Evolutionary conservation across 257 asterid genomes (phyloP), one percentile per base, ranked within the genome.

Genomic region (Oldenlandia corymbosa): DNA sequence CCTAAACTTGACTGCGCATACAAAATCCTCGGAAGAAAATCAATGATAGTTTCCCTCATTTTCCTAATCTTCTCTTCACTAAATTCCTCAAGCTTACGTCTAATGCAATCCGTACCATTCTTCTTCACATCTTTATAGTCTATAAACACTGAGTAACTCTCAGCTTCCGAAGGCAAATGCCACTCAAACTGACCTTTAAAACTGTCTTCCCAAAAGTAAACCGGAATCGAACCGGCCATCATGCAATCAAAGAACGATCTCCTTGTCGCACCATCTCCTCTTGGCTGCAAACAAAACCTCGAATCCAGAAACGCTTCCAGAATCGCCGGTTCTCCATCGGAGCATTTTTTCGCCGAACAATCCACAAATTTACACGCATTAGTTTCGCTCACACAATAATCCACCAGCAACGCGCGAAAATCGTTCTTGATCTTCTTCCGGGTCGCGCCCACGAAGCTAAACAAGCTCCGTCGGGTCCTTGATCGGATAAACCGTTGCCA

Each of bases 171-270:
- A n/a, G n/a, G n/a, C n/a, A n/a, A n/a, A n/a, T n/a, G n/a, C n/a
- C n/a, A n/a, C n/a, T n/a, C 76, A 21, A 50, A 84, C 39, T 84
- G 91, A 58, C 62, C 26, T 68, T 78, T 72, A 24, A 76, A 75
- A 48, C 85, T 77, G 23, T 78, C 77, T 13, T 43, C 62, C 85
- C 85, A 82, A n/a, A 84, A 84, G 63, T 54, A 84, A 0, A 84
- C 85, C 27, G 91, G 91, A 3, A 84, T 84, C 0, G 84, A 62
- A 17, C 91, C 91, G 9, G 85, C 85, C 55, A 84, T 47, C 85
- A 84, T 75, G 62, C 88, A 84, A 51, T 84, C 91, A 62, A 60
- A 84, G 1, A 77, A 64, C 34, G 91, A 84, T 47, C 91, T 68
- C 27, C 91, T 71, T 21, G 91, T 84, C 4, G 30, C 73, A 32